A percentile compares a stretch with the other conserved stretches of the same genome.
Evolutionary conservation across 495 filamentous ascomycete species (phyloP).

Genomic region (Chaetomium fimeti): DNA sequence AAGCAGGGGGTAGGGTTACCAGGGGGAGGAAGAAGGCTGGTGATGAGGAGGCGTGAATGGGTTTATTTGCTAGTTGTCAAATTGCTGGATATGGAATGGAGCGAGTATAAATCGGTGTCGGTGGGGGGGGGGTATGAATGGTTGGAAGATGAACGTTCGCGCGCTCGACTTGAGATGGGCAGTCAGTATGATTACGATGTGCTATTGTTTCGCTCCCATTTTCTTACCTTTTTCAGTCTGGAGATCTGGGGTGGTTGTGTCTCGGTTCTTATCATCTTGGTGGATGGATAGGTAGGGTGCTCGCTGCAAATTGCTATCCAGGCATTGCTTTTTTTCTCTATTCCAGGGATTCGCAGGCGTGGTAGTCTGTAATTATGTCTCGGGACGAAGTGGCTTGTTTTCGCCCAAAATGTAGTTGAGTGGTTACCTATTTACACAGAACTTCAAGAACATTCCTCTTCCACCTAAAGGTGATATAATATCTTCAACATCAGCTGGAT

Average conservation of each 20-base stretch:
- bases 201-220: neutral
- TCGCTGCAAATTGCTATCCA: neutral
- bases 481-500: too few species aligned
- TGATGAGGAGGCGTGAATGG: neutral
- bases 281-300: neutral
- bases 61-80: neutral
- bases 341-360: neutral
- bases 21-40: constrained; percentile 15
- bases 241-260: neutral
- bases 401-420: neutral
- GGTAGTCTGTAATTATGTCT: neutral
- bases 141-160: neutral
- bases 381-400: neutral
- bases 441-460: neutral
- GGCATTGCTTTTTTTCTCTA: neutral
- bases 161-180: neutral
- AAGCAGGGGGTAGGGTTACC: constrained; percentile 11
- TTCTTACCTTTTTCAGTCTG: neutral
- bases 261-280: neutral
- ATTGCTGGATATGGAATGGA: neutral
- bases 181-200: neutral
- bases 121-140: neutral
- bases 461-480: neutral
- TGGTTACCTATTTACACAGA: neutral
- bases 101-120: neutral